Conservation (phyloP, 2,329 filamentous ascomycete species). For the Aspergillus eucalypticola region DNA sequence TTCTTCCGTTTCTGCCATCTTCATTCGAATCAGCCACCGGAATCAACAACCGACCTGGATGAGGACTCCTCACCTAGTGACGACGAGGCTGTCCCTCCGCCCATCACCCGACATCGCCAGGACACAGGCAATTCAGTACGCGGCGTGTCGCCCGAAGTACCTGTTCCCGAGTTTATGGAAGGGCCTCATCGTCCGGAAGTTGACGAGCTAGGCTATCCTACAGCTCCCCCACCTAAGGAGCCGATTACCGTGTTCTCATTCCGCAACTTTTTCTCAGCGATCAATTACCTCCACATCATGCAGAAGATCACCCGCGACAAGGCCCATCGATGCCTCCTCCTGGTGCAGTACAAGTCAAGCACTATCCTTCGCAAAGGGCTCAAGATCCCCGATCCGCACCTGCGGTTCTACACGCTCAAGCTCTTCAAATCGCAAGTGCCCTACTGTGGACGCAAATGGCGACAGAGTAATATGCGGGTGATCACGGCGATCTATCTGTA, state of each 20-base stretch:
- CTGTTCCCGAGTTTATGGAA: constrained; percentile 25
- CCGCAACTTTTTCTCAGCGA: constrained; percentile 91
- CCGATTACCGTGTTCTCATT: constrained; percentile 89
- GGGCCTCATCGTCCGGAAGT: constrained; percentile 57
- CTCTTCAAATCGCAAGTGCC: constrained; percentile 98
- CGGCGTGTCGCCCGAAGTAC: constrained; percentile 29
- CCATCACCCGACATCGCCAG: constrained; percentile 65
- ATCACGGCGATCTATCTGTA: constrained; percentile 96
- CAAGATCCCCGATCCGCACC: constrained; percentile 81
- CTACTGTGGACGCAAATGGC: constrained; percentile 97
- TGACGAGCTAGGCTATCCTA: constrained; percentile 84
- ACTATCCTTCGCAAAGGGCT: constrained; percentile 89
- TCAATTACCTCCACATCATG: constrained; percentile 93
- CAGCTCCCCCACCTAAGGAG: constrained; percentile 62
- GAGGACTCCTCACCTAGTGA: constrained; percentile 49
- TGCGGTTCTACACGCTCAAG: constrained; percentile 93
- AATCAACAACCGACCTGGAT: constrained; percentile 35
- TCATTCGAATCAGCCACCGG: constrained; percentile 62
- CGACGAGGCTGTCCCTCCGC: constrained; percentile 78
- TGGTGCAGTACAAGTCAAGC: constrained; percentile 93
- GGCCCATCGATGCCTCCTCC: constrained; percentile 86
- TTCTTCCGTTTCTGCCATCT: constrained; percentile 90
- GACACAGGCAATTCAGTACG: constrained; percentile 32
- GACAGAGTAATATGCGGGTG: constrained; percentile 96
- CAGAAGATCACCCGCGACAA: constrained; percentile 97